These are phyloP conservation scores for Coniella lustricola DNA, from an alignment of 2,329 filamentous ascomycete species.

Conservation along the genomic window DNA sequence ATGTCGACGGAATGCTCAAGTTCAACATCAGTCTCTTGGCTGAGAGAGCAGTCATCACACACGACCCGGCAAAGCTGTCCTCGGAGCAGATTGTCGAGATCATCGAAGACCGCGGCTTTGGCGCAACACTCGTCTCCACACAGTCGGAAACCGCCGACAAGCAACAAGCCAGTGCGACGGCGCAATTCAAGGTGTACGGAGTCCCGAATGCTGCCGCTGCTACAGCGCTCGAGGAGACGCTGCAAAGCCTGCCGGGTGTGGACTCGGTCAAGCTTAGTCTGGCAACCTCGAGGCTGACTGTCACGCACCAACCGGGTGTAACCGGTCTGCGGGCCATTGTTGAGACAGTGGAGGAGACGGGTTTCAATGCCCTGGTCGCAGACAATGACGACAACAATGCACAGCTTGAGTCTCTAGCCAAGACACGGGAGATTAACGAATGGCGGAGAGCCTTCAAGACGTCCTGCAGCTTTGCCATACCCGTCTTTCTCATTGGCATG, in stretches of 20 bases:
- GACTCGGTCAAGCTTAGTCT: slow-evolving; percentile 67
- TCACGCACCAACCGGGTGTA: slow-evolving; percentile 60
- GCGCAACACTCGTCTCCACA: slow-evolving; percentile 74
- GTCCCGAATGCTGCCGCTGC: slow-evolving; percentile 66
- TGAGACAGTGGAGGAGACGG: slow-evolving; percentile 70
- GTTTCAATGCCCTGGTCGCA: slow-evolving; percentile 82
- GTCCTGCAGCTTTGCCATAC: slow-evolving; percentile 75
- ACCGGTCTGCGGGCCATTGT: slow-evolving; percentile 79
- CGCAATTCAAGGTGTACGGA: slow-evolving; percentile 82
- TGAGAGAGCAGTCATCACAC: slow-evolving; percentile 81
- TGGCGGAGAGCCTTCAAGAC: slow-evolving; percentile 78
- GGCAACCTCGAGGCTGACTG: slow-evolving; percentile 63
- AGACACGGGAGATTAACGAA: slow-evolving; percentile 92
- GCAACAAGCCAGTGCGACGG: slow-evolving; percentile 46
- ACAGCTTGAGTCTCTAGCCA: slow-evolving; percentile 89
- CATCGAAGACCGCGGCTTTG: slow-evolving; percentile 87
- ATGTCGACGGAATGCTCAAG: slow-evolving; percentile 68
- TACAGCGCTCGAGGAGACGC: slow-evolving; percentile 59
- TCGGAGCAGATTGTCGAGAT: slow-evolving; percentile 70
- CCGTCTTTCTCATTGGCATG: slow-evolving; percentile 92
- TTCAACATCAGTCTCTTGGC: slow-evolving; percentile 95
- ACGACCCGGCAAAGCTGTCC: slow-evolving; percentile 65
- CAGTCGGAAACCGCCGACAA: slow-evolving; percentile 51
- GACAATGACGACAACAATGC: slow-evolving; percentile 95
- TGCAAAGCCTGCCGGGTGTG: slow-evolving; percentile 63